A percentile compares a stretch with the other conserved stretches of the same genome.
These are phyloP conservation scores for Leishmania mexicana DNA, from an alignment of 208 protist species.

Conservation along the genomic window DNA sequence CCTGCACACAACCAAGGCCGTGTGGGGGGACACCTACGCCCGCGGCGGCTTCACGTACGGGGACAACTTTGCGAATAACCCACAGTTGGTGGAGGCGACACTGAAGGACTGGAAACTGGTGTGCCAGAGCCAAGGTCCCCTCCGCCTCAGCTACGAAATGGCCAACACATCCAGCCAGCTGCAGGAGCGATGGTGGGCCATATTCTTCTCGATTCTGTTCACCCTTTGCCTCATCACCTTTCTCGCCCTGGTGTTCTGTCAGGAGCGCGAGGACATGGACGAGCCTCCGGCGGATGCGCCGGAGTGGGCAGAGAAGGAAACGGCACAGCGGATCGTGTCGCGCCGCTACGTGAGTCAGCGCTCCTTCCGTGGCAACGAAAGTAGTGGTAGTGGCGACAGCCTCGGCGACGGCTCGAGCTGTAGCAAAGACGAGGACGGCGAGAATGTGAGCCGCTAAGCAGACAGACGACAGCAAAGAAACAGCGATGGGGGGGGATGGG, in stretches of 20 bases:
- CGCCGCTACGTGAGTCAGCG: slow-evolving; percentile 33
- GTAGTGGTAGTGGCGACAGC: not conserved
- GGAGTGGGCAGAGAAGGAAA: slow-evolving; percentile 41
- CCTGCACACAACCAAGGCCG: not conserved
- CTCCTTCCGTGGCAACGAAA: slow-evolving; percentile 9
- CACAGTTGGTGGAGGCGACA: not conserved
- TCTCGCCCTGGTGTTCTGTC: slow-evolving; percentile 31
- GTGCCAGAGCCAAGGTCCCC: slow-evolving; percentile 29
- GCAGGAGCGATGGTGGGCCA: slow-evolving; percentile 34
- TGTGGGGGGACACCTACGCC: slow-evolving; percentile 30
- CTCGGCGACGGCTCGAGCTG: not conserved
- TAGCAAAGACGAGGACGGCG: slow-evolving; percentile 4
- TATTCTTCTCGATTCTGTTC: slow-evolving; percentile 31
- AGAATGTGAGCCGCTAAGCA: not conserved
- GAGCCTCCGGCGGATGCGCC: slow-evolving; percentile 45
- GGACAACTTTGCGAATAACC: not conserved
- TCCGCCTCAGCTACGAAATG: slow-evolving; percentile 21
- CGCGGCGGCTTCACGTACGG: slow-evolving; percentile 36
- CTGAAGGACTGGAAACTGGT: slow-evolving; percentile 16
- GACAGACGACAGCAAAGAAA: not conserved
- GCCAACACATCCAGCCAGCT: slow-evolving; percentile 8
- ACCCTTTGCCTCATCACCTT: slow-evolving; percentile 32
- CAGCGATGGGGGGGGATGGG: not conserved
- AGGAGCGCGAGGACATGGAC: slow-evolving; percentile 56
- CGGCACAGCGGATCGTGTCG: slow-evolving; percentile 12